Evolutionary conservation across 2,329 filamentous ascomycete genomes (phyloP).

Genomic region (Mariannaea elegans): DNA sequence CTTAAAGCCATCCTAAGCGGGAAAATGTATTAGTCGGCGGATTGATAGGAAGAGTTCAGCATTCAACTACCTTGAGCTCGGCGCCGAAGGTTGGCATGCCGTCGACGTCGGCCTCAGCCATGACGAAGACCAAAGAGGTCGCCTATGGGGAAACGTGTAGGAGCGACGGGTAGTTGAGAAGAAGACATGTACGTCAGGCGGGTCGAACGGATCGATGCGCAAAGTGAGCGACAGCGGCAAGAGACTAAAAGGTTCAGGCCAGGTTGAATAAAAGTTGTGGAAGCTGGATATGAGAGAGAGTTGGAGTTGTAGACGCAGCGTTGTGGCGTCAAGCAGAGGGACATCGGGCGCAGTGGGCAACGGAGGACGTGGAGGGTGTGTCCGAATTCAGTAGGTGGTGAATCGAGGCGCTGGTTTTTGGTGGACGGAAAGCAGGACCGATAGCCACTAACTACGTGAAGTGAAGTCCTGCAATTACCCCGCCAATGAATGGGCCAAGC

Average conservation of each 20-base stretch:
- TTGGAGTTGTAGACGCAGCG: slow-evolving; percentile 9
- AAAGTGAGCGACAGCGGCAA: slow-evolving; percentile 2
- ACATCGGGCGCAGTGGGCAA: slow-evolving; percentile 19
- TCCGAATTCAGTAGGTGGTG: slow-evolving; percentile 35
- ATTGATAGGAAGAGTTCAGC: background rate
- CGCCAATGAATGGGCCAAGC: too few relatives aligned
- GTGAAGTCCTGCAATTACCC: slow-evolving; percentile 32
- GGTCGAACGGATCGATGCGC: slow-evolving; percentile 6
- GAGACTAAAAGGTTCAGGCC: background rate
- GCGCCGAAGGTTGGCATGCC: slow-evolving; percentile 87
- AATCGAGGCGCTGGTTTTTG: slow-evolving; percentile 28
- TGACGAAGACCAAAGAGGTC: slow-evolving; percentile 49
- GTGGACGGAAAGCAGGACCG: slow-evolving; percentile 26
- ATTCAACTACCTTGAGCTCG: slow-evolving; percentile 81
- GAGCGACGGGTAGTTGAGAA: slow-evolving; percentile 27
- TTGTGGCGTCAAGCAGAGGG: slow-evolving; percentile 24
- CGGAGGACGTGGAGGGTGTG: slow-evolving; percentile 11
- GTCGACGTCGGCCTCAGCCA: slow-evolving; percentile 87
- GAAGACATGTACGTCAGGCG: slow-evolving; percentile 30
- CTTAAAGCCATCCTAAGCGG: slow-evolving; percentile 88
- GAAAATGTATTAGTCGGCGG: background rate
- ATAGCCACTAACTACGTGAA: slow-evolving; percentile 14
- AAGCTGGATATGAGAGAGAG: slow-evolving; percentile 5
- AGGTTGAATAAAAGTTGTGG: slow-evolving; percentile 2
- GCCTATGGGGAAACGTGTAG: slow-evolving; percentile 30